Percentiles rank a stretch among this genome's conserved stretches.
Conservation (phyloP, 2,329 filamentous ascomycete genomes). For the Sporothrix pseudoabietina region DNA sequence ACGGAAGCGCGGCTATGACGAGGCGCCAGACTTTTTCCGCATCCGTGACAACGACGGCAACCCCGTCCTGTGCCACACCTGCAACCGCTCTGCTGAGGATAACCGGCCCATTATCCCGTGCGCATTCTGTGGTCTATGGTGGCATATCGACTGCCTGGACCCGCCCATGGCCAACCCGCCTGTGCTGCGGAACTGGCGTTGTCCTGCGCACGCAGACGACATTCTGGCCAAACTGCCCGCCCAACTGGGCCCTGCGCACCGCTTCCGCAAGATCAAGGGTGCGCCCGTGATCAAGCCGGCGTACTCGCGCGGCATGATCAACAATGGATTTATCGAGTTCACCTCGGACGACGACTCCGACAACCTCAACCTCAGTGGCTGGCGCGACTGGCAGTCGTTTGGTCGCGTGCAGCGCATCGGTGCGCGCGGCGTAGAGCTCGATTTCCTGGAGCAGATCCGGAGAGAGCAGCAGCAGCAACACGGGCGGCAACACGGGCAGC, state of each 20-base stretch:
- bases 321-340: slow-evolving; percentile 73
- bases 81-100: slow-evolving; percentile 64
- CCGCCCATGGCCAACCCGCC: slow-evolving; percentile 81
- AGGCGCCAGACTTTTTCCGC: slow-evolving; percentile 67
- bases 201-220: slow-evolving; percentile 82
- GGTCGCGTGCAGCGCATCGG: slow-evolving; percentile 67
- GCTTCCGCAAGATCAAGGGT: slow-evolving; percentile 62
- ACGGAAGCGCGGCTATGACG: slow-evolving; percentile 58
- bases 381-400: slow-evolving; percentile 61
- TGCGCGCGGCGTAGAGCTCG: slow-evolving; percentile 65
- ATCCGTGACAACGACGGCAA: slow-evolving; percentile 72
- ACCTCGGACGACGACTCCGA: slow-evolving; percentile 60
- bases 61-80: slow-evolving; percentile 74
- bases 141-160: slow-evolving; percentile 91
- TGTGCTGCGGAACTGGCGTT: slow-evolving; percentile 77
- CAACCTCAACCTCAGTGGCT: slow-evolving; percentile 45
- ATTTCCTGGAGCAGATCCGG: slow-evolving; percentile 63
- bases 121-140: slow-evolving; percentile 77
- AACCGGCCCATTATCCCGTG: slow-evolving; percentile 80
- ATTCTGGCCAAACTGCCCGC: slow-evolving; percentile 63
- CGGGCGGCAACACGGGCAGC: too few species aligned
- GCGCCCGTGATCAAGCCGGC: slow-evolving; percentile 54
- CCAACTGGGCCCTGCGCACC: slow-evolving; percentile 61
- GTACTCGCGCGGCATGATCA: slow-evolving; percentile 65
- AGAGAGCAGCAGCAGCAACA: not conserved